Evolutionary conservation across 2,329 filamentous ascomycete species (phyloP).

Genomic region (Alternaria triticina): DNA sequence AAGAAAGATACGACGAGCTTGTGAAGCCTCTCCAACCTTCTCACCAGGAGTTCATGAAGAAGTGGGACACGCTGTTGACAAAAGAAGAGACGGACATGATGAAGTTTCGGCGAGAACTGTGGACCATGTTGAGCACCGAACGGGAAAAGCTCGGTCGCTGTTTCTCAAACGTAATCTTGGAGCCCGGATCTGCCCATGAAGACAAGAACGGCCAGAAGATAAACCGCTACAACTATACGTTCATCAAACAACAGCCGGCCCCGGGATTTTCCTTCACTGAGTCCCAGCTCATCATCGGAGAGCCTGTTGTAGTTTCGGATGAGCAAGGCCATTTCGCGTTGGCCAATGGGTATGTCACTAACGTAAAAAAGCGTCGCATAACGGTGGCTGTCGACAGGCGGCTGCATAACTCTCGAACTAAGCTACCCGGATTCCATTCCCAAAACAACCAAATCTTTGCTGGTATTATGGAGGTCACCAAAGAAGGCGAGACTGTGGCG

Average conservation of each 20-base stretch:
- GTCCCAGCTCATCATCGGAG: constrained; percentile 84
- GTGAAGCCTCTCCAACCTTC: constrained; percentile 76
- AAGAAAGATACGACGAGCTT: constrained; percentile 80
- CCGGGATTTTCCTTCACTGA: constrained; percentile 83
- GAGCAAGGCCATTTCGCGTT: constrained; percentile 94
- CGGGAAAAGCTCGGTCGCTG: constrained; percentile 88
- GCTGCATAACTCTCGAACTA: constrained; percentile 83
- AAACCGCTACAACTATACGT: constrained; percentile 87
- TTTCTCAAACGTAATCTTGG: constrained; percentile 85
- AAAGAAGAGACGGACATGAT: constrained; percentile 93
- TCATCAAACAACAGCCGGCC: constrained; percentile 71
- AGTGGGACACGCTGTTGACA: constrained; percentile 92
- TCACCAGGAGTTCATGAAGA: constrained; percentile 85
- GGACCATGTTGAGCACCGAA: constrained; percentile 92
- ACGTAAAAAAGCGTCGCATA: constrained; percentile 76
- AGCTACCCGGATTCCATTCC: constrained; percentile 76
- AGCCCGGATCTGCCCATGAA: constrained; percentile 75
- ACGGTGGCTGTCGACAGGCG: constrained; percentile 89
- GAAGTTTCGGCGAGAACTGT: constrained; percentile 86
- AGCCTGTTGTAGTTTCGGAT: constrained; percentile 95
- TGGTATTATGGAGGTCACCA: constrained; percentile 86
- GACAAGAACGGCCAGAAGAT: constrained; percentile 78
- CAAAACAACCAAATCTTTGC: constrained; percentile 82
- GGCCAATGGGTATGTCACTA: constrained; percentile 87
- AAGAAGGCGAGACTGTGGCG: constrained; percentile 53